A percentile compares a stretch with the other conserved stretches of the same genome.
These are phyloP conservation scores for Trichophyton equinum DNA, from an alignment of 2,329 filamentous ascomycete species.

Conservation along the genomic window DNA sequence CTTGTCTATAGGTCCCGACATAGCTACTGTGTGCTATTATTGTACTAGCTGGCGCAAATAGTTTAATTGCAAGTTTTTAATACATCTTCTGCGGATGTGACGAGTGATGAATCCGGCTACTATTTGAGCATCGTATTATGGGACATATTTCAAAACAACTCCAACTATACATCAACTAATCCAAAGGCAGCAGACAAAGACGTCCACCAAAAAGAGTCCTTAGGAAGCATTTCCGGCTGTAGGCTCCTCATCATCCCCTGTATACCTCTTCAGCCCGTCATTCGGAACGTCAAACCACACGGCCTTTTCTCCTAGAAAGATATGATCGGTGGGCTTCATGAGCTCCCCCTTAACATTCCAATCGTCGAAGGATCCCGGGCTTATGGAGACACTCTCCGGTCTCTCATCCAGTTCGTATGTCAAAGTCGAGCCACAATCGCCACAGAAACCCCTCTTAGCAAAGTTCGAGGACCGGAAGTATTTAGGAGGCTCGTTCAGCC, in stretches of 20 bases:
- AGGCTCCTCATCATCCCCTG: neutral
- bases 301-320: constrained; percentile 34
- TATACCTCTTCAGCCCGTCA: constrained; percentile 23
- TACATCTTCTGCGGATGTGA: neutral
- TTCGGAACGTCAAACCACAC: constrained; percentile 29
- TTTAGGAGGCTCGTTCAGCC: constrained; percentile 23
- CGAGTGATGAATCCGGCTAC: neutral
- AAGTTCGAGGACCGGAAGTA: constrained; percentile 26
- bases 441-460: constrained; percentile 36
- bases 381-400: constrained; percentile 23
- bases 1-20: neutral
- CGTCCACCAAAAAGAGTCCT: neutral
- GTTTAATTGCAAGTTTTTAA: neutral
- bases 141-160: too few relatives aligned
- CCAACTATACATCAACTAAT: too few relatives aligned
- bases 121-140: too few relatives aligned
- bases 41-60: neutral
- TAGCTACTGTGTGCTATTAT: neutral
- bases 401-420: constrained; percentile 31
- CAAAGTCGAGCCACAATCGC: constrained; percentile 36
- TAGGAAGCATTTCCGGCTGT: neutral
- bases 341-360: constrained; percentile 24
- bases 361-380: constrained; percentile 33
- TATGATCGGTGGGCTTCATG: constrained; percentile 25
- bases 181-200: too few relatives aligned